Evolutionary conservation across 1,284 basidiomycete genomes (phyloP), one percentile per base, ranked within the genome.

Genomic region (Trichosporon sp.): DNA sequence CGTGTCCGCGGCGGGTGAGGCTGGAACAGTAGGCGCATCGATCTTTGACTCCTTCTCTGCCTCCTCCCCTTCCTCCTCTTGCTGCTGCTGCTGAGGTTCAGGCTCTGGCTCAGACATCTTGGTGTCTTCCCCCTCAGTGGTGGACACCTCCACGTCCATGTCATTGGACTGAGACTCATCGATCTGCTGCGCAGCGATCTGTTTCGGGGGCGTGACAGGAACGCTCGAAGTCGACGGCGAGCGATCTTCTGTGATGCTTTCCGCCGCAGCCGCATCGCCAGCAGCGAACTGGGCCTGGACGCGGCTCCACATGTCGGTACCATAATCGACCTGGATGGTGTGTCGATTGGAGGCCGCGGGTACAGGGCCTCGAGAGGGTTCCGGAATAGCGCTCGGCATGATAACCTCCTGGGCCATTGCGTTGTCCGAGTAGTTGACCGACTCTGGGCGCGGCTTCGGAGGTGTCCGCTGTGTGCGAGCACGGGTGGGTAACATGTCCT

Each of bases 311-410:
- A 46, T 64, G 56, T 79, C 77, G 19, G 71, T 73, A 44, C 88
- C 88, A 70, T 94, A 94, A 77, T 95, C 93, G 62, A 96, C 88
- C 78, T 96, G 92, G 44, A 95, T 91, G 2, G 93, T 95, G 79
- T 95, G 92, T 14, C 89, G 81, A 76, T 88, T 86, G 25, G 49
- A 29, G 9, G 49, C 49, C 25, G 27, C 49, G 13, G 49, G 49
- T 16, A 31, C 49, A 31, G 49, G 14, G 11, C 10, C 27, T 10
- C 49, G 27, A 31, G 49, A 54, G 27, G 49, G 27, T 27, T 54
- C 25, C 8, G 49, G 49, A 10, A 27, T 31, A 2, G 49, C 49
- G 13, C 25, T 54, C 5, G 49, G 25, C 49, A 52, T 52, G 25
- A 54, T 11, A 19, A 54, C 19, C 14, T 54, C 49, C 27, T 54